Evolutionary conservation across 208 protist genomes (phyloP).

Genomic region (Entamoeba histolytica): DNA sequence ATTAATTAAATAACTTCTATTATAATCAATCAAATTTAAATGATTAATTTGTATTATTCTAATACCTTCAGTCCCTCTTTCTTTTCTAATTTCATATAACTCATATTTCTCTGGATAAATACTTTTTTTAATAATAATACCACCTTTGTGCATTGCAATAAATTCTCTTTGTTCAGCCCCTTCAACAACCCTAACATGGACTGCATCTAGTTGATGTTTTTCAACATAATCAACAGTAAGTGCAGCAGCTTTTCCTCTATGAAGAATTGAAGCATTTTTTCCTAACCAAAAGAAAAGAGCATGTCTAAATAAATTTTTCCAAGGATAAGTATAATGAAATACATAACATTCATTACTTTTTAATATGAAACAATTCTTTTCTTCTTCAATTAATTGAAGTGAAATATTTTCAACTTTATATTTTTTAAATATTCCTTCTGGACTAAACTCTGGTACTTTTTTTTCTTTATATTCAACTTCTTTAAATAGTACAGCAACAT

Average conservation of each 20-base stretch:
- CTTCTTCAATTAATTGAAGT: neutral
- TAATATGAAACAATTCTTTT: neutral
- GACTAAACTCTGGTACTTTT: neutral
- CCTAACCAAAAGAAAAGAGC: neutral
- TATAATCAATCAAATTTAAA: neutral
- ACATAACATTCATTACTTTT: neutral
- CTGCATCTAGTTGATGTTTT: neutral
- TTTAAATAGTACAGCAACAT: neutral
- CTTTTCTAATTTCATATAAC: neutral
- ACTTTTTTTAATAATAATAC: neutral
- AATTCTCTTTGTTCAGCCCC: neutral
- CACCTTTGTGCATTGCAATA: neutral
- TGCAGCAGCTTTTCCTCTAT: neutral
- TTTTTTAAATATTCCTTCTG: neutral
- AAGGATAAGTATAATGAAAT: neutral
- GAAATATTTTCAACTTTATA: neutral
- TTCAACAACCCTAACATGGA: neutral
- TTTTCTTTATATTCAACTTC: neutral
- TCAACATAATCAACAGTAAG: neutral
- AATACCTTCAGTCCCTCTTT: neutral
- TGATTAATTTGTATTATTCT: neutral
- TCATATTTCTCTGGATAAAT: neutral
- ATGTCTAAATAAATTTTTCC: neutral
- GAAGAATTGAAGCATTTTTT: neutral
- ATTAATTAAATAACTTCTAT: neutral